phyloP scores from a whole-genome alignment of 495 filamentous ascomycete genomes.

The Hyphodiscus hymeniophilus region DNA sequence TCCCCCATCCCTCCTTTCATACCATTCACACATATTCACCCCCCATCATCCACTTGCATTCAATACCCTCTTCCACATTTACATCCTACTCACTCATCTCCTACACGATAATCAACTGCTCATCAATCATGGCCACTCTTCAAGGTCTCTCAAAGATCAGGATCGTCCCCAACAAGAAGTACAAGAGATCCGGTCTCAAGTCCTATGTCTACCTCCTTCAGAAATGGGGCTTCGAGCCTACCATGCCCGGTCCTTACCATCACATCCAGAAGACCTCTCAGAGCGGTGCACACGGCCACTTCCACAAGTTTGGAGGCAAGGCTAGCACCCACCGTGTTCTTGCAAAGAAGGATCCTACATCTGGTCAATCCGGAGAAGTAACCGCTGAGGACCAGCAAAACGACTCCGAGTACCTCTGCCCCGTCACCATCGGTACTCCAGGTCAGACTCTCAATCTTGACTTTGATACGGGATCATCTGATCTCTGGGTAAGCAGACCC shows the following conservation, averaged over 20 bases:
- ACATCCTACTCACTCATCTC: neutral
- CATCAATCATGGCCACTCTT: conserved; percentile 20
- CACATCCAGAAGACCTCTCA: conserved; percentile 23
- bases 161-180: conserved; percentile 52
- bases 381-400: conserved; percentile 68
- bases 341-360: conserved; percentile 20
- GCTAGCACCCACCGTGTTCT: conserved; percentile 29
- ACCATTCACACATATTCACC: neutral
- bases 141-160: conserved; percentile 41
- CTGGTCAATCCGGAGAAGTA: conserved; percentile 41
- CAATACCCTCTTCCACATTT: neutral
- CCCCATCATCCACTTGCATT: neutral
- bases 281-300: neutral
- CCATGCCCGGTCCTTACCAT: conserved; percentile 59
- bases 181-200: conserved; percentile 58
- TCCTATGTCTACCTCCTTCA: conserved; percentile 63
- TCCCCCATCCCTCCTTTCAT: neutral
- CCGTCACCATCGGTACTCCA: conserved; percentile 60
- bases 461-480: conserved; percentile 71
- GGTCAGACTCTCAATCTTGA: conserved; percentile 57
- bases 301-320: conserved; percentile 28
- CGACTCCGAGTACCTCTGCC: conserved; percentile 61
- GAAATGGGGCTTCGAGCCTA: conserved; percentile 64
- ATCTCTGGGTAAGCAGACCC: conserved; percentile 59
- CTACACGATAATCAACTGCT: conserved; percentile 1